These are phyloP conservation scores for Drechslerella dactyloides DNA, from an alignment of 2,329 filamentous ascomycete genomes.

Conservation along the genomic window DNA sequence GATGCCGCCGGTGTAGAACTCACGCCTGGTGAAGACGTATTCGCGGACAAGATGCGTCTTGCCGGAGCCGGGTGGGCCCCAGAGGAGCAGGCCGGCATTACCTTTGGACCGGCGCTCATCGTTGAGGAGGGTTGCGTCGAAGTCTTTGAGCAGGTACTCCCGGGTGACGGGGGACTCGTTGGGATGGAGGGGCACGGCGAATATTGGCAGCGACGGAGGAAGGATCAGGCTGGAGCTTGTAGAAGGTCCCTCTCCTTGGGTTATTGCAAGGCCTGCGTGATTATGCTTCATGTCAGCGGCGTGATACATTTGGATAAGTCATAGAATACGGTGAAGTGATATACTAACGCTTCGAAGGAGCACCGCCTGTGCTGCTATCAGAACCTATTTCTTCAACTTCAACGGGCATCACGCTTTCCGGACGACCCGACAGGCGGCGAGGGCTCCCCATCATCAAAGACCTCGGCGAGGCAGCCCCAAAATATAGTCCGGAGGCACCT, in stretches of 20 bases:
- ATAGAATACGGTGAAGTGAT: background rate
- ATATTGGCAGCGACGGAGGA: constrained; percentile 36
- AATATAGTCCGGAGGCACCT: constrained; percentile 47
- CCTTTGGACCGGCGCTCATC: constrained; percentile 65
- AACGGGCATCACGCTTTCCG: constrained; percentile 14
- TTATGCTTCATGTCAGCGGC: constrained; percentile 4
- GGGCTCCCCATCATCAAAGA: constrained; percentile 45
- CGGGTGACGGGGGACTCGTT: constrained; percentile 71
- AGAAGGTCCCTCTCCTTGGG: constrained; percentile 21
- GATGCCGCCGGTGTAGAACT: constrained; percentile 69
- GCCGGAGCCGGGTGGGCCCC: constrained; percentile 70
- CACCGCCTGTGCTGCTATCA: constrained; percentile 15
- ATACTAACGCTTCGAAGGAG: constrained; percentile 38
- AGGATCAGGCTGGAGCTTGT: constrained; percentile 35
- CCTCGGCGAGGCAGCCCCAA: constrained; percentile 21
- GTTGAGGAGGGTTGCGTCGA: constrained; percentile 68
- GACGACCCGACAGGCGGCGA: constrained; percentile 24
- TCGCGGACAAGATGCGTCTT: constrained; percentile 73
- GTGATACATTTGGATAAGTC: background rate
- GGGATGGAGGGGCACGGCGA: constrained; percentile 50
- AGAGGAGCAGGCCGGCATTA: constrained; percentile 69
- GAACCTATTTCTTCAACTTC: constrained; percentile 42
- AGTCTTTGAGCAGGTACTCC: constrained; percentile 64
- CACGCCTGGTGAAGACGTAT: constrained; percentile 63
- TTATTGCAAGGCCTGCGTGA: constrained; percentile 24